These are phyloP conservation scores for Volvox carteri DNA, from an alignment of 163 green algal species.

Conservation along the genomic window DNA sequence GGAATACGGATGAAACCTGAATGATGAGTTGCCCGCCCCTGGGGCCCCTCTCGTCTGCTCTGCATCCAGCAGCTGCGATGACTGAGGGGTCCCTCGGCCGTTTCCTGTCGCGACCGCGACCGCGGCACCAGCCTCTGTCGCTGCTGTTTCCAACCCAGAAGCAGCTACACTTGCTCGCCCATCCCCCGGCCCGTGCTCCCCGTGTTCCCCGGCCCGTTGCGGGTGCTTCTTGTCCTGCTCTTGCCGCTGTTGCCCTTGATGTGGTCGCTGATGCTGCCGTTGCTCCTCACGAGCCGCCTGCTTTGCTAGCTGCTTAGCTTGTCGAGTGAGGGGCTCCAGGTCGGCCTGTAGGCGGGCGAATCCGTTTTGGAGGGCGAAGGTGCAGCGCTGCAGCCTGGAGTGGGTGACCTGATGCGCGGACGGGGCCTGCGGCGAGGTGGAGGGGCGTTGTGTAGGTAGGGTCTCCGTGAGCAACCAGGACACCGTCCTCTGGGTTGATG, in stretches of 20 bases:
- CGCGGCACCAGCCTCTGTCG: background rate
- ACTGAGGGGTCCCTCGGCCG: background rate
- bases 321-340: constrained; percentile 47
- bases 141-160: background rate
- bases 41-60: background rate
- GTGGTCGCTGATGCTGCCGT: background rate
- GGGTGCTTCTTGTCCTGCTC: background rate
- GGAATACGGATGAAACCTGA: constrained; percentile 18
- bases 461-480: too few relatives aligned
- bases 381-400: constrained; percentile 45
- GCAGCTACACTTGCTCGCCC: background rate
- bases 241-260: background rate
- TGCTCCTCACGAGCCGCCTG: background rate
- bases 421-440: constrained; percentile 2
- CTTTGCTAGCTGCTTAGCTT: constrained; percentile 29
- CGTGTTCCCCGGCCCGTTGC: background rate
- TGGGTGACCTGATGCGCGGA: constrained; percentile 49
- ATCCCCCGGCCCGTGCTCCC: background rate
- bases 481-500: too few relatives aligned
- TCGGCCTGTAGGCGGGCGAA: constrained; percentile 42
- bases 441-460: background rate
- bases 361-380: constrained; percentile 46
- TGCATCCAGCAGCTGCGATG: background rate
- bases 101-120: background rate
- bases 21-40: background rate